These are phyloP conservation scores for Fomitopsis betulina DNA, from an alignment of 1,284 basidiomycete genomes.

Conservation along the genomic window DNA sequence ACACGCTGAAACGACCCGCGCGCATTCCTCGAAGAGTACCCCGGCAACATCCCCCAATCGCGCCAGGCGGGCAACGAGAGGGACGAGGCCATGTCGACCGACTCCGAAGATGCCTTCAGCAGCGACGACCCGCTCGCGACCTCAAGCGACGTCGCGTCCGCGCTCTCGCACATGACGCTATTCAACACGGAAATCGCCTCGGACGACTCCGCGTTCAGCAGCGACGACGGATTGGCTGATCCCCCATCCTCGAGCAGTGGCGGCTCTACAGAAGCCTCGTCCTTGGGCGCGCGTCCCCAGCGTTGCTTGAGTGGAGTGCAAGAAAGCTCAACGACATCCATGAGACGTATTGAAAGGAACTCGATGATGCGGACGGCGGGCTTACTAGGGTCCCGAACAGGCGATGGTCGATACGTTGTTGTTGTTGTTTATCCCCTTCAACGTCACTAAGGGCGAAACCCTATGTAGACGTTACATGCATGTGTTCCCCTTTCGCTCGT, in stretches of 20 bases:
- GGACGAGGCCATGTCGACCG: slow-evolving; percentile 9
- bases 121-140: background rate
- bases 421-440: too few relatives aligned
- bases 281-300: background rate
- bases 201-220: slow-evolving; percentile 9
- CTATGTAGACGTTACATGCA: too few relatives aligned
- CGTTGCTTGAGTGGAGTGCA: background rate
- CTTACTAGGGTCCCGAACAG: background rate
- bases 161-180: slow-evolving; percentile 2
- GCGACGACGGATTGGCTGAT: slow-evolving; percentile 7
- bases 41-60: background rate
- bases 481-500: too few relatives aligned
- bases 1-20: background rate
- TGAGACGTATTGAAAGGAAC: slow-evolving; percentile 6
- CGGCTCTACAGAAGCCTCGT: slow-evolving; percentile 1
- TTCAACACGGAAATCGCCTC: slow-evolving; percentile 6
- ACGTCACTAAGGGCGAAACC: too few relatives aligned
- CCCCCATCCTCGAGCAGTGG: slow-evolving; percentile 1
- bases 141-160: slow-evolving; percentile 1
- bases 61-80: slow-evolving; percentile 3
- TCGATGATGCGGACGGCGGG: slow-evolving; percentile 6
- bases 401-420: background rate
- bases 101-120: background rate
- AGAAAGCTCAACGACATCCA: slow-evolving; percentile 1
- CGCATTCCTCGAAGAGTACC: slow-evolving; percentile 3